Percentiles rank a stretch among this genome's conserved stretches.
Evolutionary conservation across 768 basidiomycete genomes (phyloP).

Genomic region (Coprinopsis marcescibilis): DNA sequence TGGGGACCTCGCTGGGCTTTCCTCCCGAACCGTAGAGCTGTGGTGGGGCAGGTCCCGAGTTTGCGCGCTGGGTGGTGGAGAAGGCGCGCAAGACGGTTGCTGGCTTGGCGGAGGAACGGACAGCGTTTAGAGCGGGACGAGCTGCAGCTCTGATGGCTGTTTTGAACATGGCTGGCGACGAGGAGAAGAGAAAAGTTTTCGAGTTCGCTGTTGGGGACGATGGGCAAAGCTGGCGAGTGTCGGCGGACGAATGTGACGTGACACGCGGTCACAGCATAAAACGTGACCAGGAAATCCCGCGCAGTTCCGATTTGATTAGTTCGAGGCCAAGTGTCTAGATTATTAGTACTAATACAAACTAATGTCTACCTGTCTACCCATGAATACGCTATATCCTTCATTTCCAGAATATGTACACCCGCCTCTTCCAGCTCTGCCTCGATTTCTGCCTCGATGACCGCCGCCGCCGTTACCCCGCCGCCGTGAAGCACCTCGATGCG

Average conservation of each 20-base stretch:
- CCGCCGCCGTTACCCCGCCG: slow-evolving; percentile 47
- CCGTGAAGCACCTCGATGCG: slow-evolving; percentile 57
- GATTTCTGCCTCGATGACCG: slow-evolving; percentile 49
- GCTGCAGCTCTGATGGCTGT: slow-evolving; percentile 40
- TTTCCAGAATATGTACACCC: slow-evolving; percentile 58
- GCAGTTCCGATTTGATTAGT: slow-evolving; percentile 1
- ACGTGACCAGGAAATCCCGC: slow-evolving; percentile 4
- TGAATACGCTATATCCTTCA: slow-evolving; percentile 63
- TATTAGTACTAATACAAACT: background rate
- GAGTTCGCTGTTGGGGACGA: slow-evolving; percentile 5
- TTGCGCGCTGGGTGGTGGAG: slow-evolving; percentile 49
- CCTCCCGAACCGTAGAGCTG: slow-evolving; percentile 67
- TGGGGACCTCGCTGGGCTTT: slow-evolving; percentile 70
- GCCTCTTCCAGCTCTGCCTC: slow-evolving; percentile 67
- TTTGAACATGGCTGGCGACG: slow-evolving; percentile 32
- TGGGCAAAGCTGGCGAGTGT: background rate
- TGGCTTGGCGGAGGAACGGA: slow-evolving; percentile 31
- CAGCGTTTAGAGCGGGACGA: slow-evolving; percentile 36
- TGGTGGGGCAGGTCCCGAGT: slow-evolving; percentile 58
- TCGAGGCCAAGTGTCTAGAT: background rate
- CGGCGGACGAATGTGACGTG: background rate
- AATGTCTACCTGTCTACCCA: background rate
- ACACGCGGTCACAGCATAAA: too few species aligned
- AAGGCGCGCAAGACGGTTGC: slow-evolving; percentile 45
- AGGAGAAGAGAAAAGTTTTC: background rate